Evolutionary conservation across 1,284 basidiomycete species (phyloP).

Genomic region (Wallemia hederae): DNA sequence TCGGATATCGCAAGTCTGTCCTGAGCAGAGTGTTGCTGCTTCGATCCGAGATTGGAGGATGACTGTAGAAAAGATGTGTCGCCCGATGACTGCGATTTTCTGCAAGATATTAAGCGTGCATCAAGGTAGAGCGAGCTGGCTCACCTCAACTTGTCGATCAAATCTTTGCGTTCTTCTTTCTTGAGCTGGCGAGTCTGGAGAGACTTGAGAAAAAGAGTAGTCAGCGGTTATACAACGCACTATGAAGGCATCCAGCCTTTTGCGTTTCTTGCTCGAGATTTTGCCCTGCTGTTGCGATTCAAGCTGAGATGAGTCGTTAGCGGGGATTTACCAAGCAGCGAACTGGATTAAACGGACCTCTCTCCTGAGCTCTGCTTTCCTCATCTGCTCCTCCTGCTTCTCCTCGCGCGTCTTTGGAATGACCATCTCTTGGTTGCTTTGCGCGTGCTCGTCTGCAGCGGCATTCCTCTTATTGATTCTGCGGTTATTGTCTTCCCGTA

Average conservation of each 20-base stretch:
- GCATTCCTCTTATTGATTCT: neutral
- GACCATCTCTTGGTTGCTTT: constrained; percentile 20
- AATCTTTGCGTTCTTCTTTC: constrained; percentile 40
- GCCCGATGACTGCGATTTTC: constrained; percentile 38
- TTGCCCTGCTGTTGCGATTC: constrained; percentile 33
- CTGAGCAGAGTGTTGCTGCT: constrained; percentile 28
- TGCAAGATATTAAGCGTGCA: constrained; percentile 12
- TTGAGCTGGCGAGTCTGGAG: constrained; percentile 51
- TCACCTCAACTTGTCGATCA: constrained; percentile 49
- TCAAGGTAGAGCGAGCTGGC: constrained; percentile 13
- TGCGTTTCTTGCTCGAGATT: constrained; percentile 47
- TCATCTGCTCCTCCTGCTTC: constrained; percentile 24
- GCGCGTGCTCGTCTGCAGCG: constrained; percentile 16
- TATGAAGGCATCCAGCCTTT: constrained; percentile 53
- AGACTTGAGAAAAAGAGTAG: neutral
- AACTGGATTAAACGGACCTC: constrained; percentile 22
- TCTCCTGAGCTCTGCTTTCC: constrained; percentile 27
- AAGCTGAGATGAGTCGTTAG: constrained; percentile 11
- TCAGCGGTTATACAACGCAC: constrained; percentile 18
- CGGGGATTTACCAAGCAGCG: neutral
- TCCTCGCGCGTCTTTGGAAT: constrained; percentile 29
- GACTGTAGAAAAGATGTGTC: constrained; percentile 34
- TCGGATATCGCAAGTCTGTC: constrained; percentile 29
- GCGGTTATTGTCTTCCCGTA: neutral
- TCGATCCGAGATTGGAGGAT: constrained; percentile 47